Percentiles rank a stretch among this genome's conserved stretches.
Evolutionary conservation across 2,329 filamentous ascomycete genomes (phyloP).

Genomic region (Kalmusia sp.): DNA sequence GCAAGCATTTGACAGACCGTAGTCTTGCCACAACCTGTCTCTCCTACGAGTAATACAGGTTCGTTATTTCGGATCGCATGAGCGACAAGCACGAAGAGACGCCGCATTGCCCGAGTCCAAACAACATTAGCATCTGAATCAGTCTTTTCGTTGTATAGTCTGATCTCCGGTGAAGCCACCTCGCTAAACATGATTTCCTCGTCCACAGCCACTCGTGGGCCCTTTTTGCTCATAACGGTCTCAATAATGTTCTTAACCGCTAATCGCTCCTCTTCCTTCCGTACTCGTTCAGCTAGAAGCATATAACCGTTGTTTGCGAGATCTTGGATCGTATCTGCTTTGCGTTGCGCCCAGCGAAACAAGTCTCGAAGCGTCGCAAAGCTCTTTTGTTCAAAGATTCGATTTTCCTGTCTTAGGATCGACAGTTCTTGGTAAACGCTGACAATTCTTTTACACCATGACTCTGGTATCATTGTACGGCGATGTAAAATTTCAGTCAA

Average conservation of each 20-base stretch:
- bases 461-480: constrained; percentile 86
- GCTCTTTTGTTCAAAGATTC: constrained; percentile 95
- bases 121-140: constrained; percentile 63
- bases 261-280: constrained; percentile 84
- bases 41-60: constrained; percentile 91
- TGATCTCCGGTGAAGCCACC: constrained; percentile 45
- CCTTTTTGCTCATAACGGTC: constrained; percentile 73
- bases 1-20: constrained; percentile 93
- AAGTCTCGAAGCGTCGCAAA: constrained; percentile 96
- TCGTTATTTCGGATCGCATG: constrained; percentile 88
- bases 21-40: constrained; percentile 97
- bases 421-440: constrained; percentile 93
- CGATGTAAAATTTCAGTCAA: constrained; percentile 89
- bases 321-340: constrained; percentile 84
- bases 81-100: constrained; percentile 88
- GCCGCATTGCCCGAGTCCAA: constrained; percentile 94
- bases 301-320: constrained; percentile 94
- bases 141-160: constrained; percentile 33
- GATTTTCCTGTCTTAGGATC: constrained; percentile 83
- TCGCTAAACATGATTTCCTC: constrained; percentile 73
- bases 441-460: constrained; percentile 90
- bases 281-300: constrained; percentile 91
- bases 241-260: constrained; percentile 91
- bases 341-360: constrained; percentile 90
- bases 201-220: constrained; percentile 74